Evolutionary conservation across 257 asterid species (phyloP), one percentile per base, ranked within the genome.

Genomic region (Plantago ovata): DNA sequence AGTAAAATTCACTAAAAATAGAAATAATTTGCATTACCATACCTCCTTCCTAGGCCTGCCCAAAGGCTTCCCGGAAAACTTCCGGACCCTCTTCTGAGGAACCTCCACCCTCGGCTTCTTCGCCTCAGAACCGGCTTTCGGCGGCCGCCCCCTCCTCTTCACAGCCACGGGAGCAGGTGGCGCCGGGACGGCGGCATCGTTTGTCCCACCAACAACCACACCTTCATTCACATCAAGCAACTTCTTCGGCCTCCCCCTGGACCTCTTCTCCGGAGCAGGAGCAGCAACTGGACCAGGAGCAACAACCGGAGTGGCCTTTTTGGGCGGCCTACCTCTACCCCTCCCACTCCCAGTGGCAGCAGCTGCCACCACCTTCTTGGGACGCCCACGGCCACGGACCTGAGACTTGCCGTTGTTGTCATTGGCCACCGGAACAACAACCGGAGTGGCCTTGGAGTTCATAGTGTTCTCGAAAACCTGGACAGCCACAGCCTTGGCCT

Each of bases 21-120:
- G 6, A 60, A 13, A 14, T 15, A 11, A 9, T 57, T 15, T 52
- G 51, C 15, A 63, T 60, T 18, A 16, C 10, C 52, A 12, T 80
- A 90, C 98, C 98, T 28, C 7, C 36, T 90, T 90, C 68, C 28
- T 83, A 3, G 96, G 96, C 60, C 98, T 80, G 38, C 98, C 96
- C 67, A 81, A 55, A 14, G 94, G 91, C 75, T 72, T 83, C 20
- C 94, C 95, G 8, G 78, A 71, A 41, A 75, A 75, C 69, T 74
- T 78, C 69, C 88, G 77, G 38, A 36, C 67, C 60, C 56, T 79
- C 10, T 71, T 73, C 61, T 53, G 67, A 36, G 6, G 70, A 23
- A 47, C 43, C 11, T 0, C 53, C 65, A 60, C 15, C 24, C 16
- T 33, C 69, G 64, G 63, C 10, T 64, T 60, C 66, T 56, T 74